Evolutionary conservation across 163 green algal genomes (phyloP).

Genomic region (Scenedesmus sp.): DNA sequence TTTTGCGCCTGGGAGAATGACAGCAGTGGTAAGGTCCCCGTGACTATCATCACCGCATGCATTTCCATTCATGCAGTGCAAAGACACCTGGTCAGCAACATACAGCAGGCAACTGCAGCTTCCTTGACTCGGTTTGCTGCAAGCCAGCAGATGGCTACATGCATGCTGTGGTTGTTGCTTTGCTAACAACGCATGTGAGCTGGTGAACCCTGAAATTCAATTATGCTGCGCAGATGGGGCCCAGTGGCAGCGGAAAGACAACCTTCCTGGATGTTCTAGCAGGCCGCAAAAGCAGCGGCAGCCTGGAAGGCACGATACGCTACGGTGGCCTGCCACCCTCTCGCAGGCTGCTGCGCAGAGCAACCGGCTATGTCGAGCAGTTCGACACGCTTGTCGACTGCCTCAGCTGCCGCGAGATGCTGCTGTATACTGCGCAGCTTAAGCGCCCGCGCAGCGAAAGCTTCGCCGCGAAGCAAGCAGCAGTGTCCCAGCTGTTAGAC

Average conservation of each 20-base stretch:
- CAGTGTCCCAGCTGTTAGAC: slow-evolving; percentile 73
- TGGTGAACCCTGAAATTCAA: no score
- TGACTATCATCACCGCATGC: background rate
- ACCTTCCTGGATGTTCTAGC: slow-evolving; percentile 77
- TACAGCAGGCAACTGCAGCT: background rate
- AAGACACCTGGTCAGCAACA: no score
- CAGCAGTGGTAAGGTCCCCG: slow-evolving; percentile 25
- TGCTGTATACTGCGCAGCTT: slow-evolving; percentile 91
- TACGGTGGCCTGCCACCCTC: slow-evolving; percentile 72
- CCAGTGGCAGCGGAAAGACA: slow-evolving; percentile 76
- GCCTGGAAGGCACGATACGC: slow-evolving; percentile 63
- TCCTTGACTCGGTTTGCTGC: background rate
- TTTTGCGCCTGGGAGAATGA: slow-evolving; percentile 63
- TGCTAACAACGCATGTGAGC: background rate
- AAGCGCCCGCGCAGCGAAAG: slow-evolving; percentile 74
- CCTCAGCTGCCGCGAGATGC: slow-evolving; percentile 85
- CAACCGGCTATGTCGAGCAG: slow-evolving; percentile 81
- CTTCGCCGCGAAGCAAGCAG: slow-evolving; percentile 67
- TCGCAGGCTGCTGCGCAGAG: slow-evolving; percentile 69
- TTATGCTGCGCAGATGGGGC: slow-evolving; percentile 64
- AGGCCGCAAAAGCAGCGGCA: slow-evolving; percentile 73
- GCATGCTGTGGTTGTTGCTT: background rate
- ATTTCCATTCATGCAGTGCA: background rate
- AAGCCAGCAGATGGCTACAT: background rate
- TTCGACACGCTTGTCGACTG: slow-evolving; percentile 80